Conservation (phyloP, 805 yeast species). For the Groenewaldozyma tartarivorans region DNA sequence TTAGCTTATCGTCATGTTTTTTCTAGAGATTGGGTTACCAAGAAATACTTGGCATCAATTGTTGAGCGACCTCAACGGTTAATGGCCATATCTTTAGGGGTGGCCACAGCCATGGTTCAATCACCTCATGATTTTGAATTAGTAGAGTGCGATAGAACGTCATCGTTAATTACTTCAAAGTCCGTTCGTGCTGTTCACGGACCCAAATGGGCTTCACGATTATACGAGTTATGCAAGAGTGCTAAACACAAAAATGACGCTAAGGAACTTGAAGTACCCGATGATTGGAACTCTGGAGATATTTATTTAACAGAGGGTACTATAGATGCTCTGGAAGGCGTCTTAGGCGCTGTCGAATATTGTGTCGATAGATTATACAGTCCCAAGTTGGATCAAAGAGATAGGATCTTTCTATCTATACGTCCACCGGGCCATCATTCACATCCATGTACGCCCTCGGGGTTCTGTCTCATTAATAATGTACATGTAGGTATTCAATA, state of each 20-base stretch:
- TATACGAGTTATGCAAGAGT: conserved; percentile 48
- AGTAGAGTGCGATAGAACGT: conserved; percentile 36
- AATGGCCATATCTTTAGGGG: conserved; percentile 67
- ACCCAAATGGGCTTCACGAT: conserved; percentile 53
- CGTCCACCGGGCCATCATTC: conserved; percentile 87
- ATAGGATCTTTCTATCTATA: conserved; percentile 54
- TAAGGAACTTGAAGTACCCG: conserved; percentile 64
- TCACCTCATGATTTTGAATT: conserved; percentile 34
- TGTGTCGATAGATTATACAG: conserved; percentile 50
- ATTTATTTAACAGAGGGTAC: conserved; percentile 63
- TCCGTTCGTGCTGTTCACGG: conserved; percentile 71
- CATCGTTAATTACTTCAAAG: conserved; percentile 34
- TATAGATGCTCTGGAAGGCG: conserved; percentile 63
- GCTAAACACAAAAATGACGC: conserved; percentile 45
- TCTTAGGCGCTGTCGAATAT: conserved; percentile 63
- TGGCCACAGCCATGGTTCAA: conserved; percentile 62
- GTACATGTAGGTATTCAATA: conserved; percentile 76
- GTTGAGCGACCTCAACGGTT: conserved; percentile 79
- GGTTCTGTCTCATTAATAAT: conserved; percentile 73
- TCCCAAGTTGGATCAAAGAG: conserved; percentile 12
- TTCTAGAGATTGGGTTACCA: conserved; percentile 69
- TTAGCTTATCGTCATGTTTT: conserved; percentile 62
- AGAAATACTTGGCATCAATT: conserved; percentile 52
- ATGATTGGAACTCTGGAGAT: conserved; percentile 75
- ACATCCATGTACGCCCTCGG: conserved; percentile 75